Conservation (phyloP, 2,329 filamentous ascomycete genomes). For the Dactylellina leptospora region DNA sequence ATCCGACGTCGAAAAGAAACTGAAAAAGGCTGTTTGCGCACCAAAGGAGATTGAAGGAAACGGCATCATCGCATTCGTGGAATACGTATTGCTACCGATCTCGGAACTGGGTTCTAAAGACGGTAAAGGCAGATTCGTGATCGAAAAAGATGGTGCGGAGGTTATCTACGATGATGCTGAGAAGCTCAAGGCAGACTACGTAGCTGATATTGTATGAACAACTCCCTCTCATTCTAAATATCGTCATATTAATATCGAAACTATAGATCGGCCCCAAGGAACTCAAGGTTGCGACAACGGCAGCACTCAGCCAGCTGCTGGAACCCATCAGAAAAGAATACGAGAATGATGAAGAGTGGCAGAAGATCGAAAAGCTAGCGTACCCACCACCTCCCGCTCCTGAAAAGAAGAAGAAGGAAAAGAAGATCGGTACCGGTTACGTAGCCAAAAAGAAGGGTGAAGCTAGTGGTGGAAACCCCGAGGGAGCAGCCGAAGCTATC, state of each 20-base stretch:
- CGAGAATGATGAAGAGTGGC: slow-evolving; percentile 77
- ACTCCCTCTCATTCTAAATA: neutral
- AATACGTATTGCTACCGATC: slow-evolving; percentile 84
- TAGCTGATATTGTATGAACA: slow-evolving; percentile 73
- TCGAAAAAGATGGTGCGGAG: slow-evolving; percentile 55
- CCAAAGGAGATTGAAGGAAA: slow-evolving; percentile 83
- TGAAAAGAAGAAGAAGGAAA: slow-evolving; percentile 74
- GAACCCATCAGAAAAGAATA: slow-evolving; percentile 80
- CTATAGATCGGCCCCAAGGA: slow-evolving; percentile 79
- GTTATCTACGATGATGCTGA: slow-evolving; percentile 74
- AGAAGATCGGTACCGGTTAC: slow-evolving; percentile 66
- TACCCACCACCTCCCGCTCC: slow-evolving; percentile 76
- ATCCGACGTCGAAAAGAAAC: slow-evolving; percentile 79
- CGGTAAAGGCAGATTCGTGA: slow-evolving; percentile 60
- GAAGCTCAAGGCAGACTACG: slow-evolving; percentile 81
- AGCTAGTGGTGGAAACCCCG: slow-evolving; percentile 17
- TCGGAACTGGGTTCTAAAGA: slow-evolving; percentile 67
- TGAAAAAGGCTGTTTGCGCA: slow-evolving; percentile 82
- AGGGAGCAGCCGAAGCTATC: slow-evolving; percentile 30
- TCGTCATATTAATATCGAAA: slow-evolving; percentile 2
- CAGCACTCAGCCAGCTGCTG: slow-evolving; percentile 76
- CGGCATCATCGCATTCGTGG: slow-evolving; percentile 83
- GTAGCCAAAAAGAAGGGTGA: slow-evolving; percentile 54
- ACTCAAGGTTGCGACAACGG: slow-evolving; percentile 82
- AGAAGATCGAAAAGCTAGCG: slow-evolving; percentile 76